These are phyloP conservation scores for Bacidia gigantensis DNA, from an alignment of 495 filamentous ascomycete genomes.

Conservation along the genomic window DNA sequence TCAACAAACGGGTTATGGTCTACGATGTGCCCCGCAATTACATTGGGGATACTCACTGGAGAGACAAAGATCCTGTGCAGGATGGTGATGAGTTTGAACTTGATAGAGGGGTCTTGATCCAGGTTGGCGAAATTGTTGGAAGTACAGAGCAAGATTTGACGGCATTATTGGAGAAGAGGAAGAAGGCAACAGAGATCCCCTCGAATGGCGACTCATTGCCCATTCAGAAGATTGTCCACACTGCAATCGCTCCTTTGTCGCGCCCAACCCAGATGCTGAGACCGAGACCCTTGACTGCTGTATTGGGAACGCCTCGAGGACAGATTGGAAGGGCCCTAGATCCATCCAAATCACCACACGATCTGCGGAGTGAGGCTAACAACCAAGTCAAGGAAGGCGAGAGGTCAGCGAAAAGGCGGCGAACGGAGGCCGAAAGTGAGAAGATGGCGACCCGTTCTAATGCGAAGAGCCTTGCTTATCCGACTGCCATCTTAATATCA, in stretches of 20 bases:
- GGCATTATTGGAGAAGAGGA: slow-evolving; percentile 52
- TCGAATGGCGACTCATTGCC: slow-evolving; percentile 19
- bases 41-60: slow-evolving; percentile 77
- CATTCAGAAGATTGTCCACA: neutral
- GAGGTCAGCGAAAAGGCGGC: slow-evolving; percentile 37
- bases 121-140: slow-evolving; percentile 64
- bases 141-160: slow-evolving; percentile 63
- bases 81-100: slow-evolving; percentile 73
- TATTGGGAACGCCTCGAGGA: slow-evolving; percentile 42
- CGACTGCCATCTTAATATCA: too few species aligned
- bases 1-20: slow-evolving; percentile 86
- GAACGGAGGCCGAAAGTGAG: slow-evolving; percentile 7
- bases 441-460: too few species aligned
- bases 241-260: slow-evolving; percentile 5
- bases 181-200: slow-evolving; percentile 26
- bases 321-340: slow-evolving; percentile 30
- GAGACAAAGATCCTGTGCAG: slow-evolving; percentile 44
- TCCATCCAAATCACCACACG: slow-evolving; percentile 34
- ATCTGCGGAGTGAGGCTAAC: slow-evolving; percentile 24
- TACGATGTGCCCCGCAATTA: slow-evolving; percentile 70
- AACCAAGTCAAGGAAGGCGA: slow-evolving; percentile 20
- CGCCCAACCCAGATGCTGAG: slow-evolving; percentile 19
- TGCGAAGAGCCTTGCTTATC: too few species aligned
- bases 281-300: slow-evolving; percentile 41
- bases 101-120: slow-evolving; percentile 62